Evolutionary conservation across 2,329 filamentous ascomycete species (phyloP).

Genomic region (Ceratocystis smalleyi): DNA sequence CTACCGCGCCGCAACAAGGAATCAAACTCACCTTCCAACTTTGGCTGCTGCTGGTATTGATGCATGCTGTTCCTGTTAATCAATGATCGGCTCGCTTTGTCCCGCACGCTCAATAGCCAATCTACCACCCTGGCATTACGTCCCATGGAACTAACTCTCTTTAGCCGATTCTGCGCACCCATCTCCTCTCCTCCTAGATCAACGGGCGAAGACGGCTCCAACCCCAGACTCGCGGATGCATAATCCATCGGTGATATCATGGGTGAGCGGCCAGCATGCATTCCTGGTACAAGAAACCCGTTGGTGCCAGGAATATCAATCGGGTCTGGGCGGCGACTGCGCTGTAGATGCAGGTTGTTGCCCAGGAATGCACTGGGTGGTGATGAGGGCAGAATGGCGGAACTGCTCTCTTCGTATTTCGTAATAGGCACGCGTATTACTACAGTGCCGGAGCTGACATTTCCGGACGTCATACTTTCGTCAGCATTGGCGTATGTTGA

Average conservation of each 20-base stretch:
- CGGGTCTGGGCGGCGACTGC: neutral
- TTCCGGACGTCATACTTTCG: neutral
- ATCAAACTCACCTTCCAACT: neutral
- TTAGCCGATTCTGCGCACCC: neutral
- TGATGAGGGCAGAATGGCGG: neutral
- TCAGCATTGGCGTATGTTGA: neutral
- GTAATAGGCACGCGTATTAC: conserved; percentile 3
- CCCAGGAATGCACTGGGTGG: neutral
- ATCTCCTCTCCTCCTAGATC: neutral
- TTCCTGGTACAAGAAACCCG: neutral
- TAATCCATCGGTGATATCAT: neutral
- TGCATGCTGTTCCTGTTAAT: neutral
- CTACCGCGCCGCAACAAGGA: neutral
- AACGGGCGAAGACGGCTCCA: neutral
- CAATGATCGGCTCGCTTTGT: neutral
- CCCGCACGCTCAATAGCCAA: conserved; percentile 5
- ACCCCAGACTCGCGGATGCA: neutral
- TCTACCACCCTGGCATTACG: conserved; percentile 6
- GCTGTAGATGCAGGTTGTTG: neutral
- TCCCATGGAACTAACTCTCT: neutral
- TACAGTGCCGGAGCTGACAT: neutral
- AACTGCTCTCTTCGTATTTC: neutral
- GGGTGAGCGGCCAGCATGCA: neutral
- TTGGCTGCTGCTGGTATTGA: neutral
- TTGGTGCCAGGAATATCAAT: neutral